These are phyloP conservation scores for Zasmidium citrigriseum DNA, from an alignment of 2,329 filamentous ascomycete genomes.

Conservation along the genomic window DNA sequence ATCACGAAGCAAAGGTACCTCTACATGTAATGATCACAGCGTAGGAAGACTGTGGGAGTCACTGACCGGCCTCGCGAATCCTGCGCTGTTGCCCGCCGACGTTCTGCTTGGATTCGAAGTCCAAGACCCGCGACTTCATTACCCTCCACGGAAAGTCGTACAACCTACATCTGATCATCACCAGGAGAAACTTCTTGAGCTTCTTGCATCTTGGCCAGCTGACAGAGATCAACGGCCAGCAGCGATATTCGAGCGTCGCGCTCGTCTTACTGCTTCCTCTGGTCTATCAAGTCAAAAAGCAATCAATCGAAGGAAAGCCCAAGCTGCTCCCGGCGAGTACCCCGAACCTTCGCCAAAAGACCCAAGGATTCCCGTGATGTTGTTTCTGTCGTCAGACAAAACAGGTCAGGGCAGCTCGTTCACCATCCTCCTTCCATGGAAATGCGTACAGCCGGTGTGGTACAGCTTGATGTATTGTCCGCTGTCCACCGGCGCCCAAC, in stretches of 20 bases:
- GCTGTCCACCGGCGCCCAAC: constrained; percentile 75
- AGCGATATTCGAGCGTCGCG: constrained; percentile 67
- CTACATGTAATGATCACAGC: constrained; percentile 27
- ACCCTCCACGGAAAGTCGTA: constrained; percentile 64
- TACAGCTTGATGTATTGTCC: constrained; percentile 81
- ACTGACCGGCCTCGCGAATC: constrained; percentile 64
- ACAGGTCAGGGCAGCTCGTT: constrained; percentile 65
- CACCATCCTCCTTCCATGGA: constrained; percentile 88
- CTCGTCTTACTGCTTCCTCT: constrained; percentile 64
- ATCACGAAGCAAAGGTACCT: constrained; percentile 4
- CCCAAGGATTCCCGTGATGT: constrained; percentile 74
- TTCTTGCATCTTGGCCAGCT: constrained; percentile 67
- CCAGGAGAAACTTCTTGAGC: constrained; percentile 54
- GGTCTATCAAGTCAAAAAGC: constrained; percentile 74
- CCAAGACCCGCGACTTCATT: constrained; percentile 76
- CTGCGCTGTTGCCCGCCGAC: constrained; percentile 68
- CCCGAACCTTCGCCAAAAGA: constrained; percentile 63
- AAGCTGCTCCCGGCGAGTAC: constrained; percentile 62
- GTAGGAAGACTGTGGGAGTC: constrained; percentile 50
- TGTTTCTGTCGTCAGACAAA: constrained; percentile 50
- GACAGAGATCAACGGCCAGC: constrained; percentile 49
- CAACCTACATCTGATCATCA: constrained; percentile 25
- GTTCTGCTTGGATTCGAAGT: constrained; percentile 71
- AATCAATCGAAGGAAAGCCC: constrained; percentile 73
- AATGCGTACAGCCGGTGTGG: constrained; percentile 84